These are phyloP conservation scores for Umbellularia californica DNA, from an alignment of 164 flowering plant genomes.

Conservation along the genomic window DNA sequence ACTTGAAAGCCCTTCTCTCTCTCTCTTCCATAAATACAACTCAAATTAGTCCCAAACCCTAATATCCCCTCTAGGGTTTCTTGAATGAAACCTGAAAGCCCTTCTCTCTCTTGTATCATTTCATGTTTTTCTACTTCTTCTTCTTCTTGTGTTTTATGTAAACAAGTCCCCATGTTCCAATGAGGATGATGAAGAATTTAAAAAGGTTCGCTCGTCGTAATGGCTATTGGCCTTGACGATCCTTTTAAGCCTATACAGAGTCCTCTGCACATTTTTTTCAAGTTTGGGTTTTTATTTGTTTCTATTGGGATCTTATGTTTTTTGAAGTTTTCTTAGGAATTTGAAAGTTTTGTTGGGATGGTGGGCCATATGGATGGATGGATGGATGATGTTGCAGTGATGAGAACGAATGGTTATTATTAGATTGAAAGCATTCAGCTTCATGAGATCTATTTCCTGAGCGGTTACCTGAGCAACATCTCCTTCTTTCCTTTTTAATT, in stretches of 20 bases:
- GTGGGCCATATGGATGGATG: background rate
- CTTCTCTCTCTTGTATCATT: background rate
- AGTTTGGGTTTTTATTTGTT: background rate
- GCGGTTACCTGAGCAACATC: conserved; percentile 1
- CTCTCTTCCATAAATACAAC: background rate
- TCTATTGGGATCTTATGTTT: too few relatives aligned
- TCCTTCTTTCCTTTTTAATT: background rate
- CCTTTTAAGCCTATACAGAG: background rate
- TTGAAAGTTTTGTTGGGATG: background rate
- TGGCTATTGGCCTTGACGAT: background rate
- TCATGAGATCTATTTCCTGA: background rate
- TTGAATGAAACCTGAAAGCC: background rate
- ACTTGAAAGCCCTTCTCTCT: background rate
- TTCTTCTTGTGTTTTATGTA: background rate
- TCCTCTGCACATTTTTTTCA: background rate
- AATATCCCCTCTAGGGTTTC: background rate
- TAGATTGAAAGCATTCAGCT: background rate
- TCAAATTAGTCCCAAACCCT: background rate
- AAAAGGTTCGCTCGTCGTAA: conserved; percentile 8
- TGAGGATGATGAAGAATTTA: conserved; percentile 3
- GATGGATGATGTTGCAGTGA: background rate
- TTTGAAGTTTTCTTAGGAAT: background rate
- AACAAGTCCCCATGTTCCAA: background rate
- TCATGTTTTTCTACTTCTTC: background rate
- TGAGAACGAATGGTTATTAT: background rate